Percentiles rank a stretch among this genome's conserved stretches.
Conservation (phyloP, 2,329 filamentous ascomycete genomes). For the Phoma sp. region DNA sequence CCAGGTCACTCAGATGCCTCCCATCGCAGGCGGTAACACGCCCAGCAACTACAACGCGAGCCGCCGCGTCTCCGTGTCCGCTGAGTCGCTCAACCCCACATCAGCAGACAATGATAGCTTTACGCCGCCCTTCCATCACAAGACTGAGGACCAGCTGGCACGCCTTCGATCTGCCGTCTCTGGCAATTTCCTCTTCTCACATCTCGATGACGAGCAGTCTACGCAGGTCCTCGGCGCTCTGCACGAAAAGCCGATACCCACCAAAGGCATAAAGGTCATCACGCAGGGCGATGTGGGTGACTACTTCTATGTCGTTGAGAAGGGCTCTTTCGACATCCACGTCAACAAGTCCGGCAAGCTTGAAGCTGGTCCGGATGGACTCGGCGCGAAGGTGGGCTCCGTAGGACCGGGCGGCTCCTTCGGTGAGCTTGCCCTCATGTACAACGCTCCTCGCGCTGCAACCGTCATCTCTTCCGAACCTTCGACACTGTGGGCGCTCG, state of each 20-base stretch:
- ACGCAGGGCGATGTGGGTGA: conserved; percentile 94
- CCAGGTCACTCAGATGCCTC: conserved; percentile 49
- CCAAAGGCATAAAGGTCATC: conserved; percentile 89
- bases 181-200: conserved; percentile 91
- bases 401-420: conserved; percentile 92
- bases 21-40: conserved; percentile 64
- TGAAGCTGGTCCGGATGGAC: conserved; percentile 78
- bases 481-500: conserved; percentile 90
- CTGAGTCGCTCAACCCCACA: conserved; percentile 91
- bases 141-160: conserved; percentile 78
- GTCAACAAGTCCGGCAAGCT: conserved; percentile 80
- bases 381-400: conserved; percentile 80
- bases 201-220: conserved; percentile 92
- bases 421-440: conserved; percentile 96
- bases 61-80: conserved; percentile 93
- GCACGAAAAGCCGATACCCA: conserved; percentile 93
- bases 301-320: conserved; percentile 97
- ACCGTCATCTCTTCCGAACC: conserved; percentile 86
- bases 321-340: conserved; percentile 87
- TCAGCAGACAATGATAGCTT: conserved; percentile 85
- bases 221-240: conserved; percentile 86
- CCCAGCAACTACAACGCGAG: conserved; percentile 93
- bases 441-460: conserved; percentile 94
- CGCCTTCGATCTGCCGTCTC: conserved; percentile 82
- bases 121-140: conserved; percentile 83